phyloP scores from a whole-genome alignment of 2,329 filamentous ascomycete species.

The Botrytis tulipae region DNA sequence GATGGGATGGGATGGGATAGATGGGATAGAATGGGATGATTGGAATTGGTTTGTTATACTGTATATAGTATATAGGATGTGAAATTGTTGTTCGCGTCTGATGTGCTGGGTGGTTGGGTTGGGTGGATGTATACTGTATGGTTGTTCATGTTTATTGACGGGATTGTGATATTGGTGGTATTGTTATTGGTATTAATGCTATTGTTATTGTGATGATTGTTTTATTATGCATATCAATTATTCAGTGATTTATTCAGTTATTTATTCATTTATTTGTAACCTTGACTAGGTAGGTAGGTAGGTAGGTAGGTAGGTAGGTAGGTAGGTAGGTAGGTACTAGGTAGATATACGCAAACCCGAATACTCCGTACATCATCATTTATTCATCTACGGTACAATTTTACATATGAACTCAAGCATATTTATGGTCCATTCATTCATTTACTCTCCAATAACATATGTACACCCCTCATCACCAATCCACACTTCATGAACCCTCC shows the following conservation, averaged over 20 bases:
- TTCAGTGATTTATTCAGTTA: background rate
- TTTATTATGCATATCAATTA: background rate
- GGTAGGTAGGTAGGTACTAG: too few species aligned
- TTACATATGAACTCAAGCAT: background rate
- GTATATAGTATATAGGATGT: too few species aligned
- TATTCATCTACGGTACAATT: background rate
- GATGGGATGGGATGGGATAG: too few species aligned
- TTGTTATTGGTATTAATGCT: background rate
- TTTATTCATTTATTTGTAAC: too few species aligned
- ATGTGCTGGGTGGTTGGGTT: background rate
- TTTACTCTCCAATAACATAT: slow-evolving; percentile 61
- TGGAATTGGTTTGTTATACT: background rate
- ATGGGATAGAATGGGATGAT: background rate
- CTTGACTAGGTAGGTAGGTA: too few species aligned
- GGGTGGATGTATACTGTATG: too few species aligned
- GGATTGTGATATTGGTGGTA: too few species aligned
- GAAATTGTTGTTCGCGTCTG: background rate
- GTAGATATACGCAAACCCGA: too few species aligned
- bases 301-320: too few species aligned
- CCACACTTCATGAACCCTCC: slow-evolving; percentile 67
- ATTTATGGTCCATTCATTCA: background rate
- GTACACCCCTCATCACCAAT: slow-evolving; percentile 65
- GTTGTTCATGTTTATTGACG: too few species aligned
- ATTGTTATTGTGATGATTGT: background rate
- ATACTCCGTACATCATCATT: background rate